Evolutionary conservation across 306 rosid species (phyloP), one percentile per base, ranked within the genome.

Genomic region (Quillaja saponaria): DNA sequence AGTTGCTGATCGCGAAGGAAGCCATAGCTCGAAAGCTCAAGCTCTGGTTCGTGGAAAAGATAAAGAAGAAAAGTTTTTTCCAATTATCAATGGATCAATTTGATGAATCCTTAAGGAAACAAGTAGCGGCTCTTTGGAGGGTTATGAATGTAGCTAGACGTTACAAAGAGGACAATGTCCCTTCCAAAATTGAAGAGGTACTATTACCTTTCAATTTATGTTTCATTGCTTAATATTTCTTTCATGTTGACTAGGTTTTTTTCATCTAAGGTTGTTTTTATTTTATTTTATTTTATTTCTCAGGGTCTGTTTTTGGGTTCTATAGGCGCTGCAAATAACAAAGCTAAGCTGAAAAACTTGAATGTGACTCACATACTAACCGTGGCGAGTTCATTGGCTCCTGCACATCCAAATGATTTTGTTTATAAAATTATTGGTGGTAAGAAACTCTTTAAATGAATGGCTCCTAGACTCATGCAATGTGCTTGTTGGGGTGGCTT

Each of bases 291-390:
- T 65, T 53, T 50, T n/a, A 8, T 58, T 38, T 57, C 5, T 39
- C 79, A 91, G 98, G 85, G 88, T 71, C 79, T 91, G 57, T 91
- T 69, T 82, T 61, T 91, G 81, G 99, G 95, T 67, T 86, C 99
- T 8, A 8, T 82, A 66, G 82, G 81, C 71, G 69, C 95, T 69
- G 94, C 94, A 7, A 14, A 37, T 49, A 81, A 92, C 78, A 82
- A 67, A 73, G 64, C 13, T 44, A 73, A 55, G 57, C 82, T 86
- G 78, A 82, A 88, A 73, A 64, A 47, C 44, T 62, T 76, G 35
- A 83, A 85, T 35, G 41, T 89, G 21, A 84, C 94, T n/a, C 94
- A 87, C 76, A 62, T 92, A 74, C 76, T 92, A 75, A 84, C 87
- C n/a, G 84, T 83, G 48, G 82, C 99, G 62, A 35, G 62, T 71